Evolutionary conservation across 495 filamentous ascomycete genomes (phyloP).

Genomic region (Penicillium waksmanii): DNA sequence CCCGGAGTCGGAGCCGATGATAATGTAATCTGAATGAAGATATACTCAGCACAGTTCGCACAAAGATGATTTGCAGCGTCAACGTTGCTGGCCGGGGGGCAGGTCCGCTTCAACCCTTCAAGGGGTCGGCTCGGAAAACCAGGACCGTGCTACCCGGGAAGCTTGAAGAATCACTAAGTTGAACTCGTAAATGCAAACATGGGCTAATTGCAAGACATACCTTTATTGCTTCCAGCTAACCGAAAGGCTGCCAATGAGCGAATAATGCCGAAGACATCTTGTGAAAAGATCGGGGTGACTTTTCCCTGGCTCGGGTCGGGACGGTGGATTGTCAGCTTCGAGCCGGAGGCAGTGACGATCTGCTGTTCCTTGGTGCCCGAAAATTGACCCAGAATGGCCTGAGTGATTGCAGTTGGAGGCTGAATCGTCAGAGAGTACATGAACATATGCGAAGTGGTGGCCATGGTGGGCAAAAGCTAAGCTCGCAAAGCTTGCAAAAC

Average conservation of each 20-base stretch:
- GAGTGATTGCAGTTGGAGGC: constrained; percentile 82
- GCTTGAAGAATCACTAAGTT: constrained; percentile 95
- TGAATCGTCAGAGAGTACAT: constrained; percentile 96
- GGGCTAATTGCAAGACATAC: constrained; percentile 62
- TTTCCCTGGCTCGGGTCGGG: constrained; percentile 85
- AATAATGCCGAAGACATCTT: constrained; percentile 96
- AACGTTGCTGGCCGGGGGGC: constrained; percentile 47
- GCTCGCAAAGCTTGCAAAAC: constrained; percentile 10
- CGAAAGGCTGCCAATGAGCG: constrained; percentile 84
- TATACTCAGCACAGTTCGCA: constrained; percentile 61
- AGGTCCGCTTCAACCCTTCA: constrained; percentile 37
- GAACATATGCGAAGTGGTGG: constrained; percentile 95
- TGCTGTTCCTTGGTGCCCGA: constrained; percentile 94
- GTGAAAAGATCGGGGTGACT: constrained; percentile 79
- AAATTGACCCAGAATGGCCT: constrained; percentile 92
- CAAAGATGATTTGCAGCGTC: constrained; percentile 33
- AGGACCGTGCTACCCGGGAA: constrained; percentile 57
- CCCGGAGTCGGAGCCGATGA: constrained; percentile 93
- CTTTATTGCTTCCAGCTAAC: constrained; percentile 91
- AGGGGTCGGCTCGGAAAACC: constrained; percentile 38
- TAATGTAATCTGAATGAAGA: constrained; percentile 80
- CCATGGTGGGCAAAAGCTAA: constrained; percentile 67
- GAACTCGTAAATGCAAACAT: constrained; percentile 59
- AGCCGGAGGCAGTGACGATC: constrained; percentile 92
- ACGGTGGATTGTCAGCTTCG: constrained; percentile 82